Base-by-base conservation (phyloP, 306 rosid genomes). In the Leucaena leucocephala region DNA sequence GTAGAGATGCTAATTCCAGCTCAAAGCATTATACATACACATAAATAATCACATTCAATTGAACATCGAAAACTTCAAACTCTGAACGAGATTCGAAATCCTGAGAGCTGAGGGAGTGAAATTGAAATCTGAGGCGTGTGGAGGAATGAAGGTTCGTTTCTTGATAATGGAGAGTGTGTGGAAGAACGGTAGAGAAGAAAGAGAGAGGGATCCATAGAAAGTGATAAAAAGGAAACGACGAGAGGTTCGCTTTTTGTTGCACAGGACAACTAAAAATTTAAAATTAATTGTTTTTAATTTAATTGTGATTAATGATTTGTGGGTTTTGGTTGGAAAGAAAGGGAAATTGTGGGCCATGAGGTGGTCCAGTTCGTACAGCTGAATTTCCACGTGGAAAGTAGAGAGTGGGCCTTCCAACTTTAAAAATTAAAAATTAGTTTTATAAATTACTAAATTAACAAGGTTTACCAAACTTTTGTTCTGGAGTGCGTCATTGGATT, bases 211-310 rank as follows among this genome's bases (percentile, higher is more conserved):
- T 80, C 84, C 70, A 81, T 66, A 64, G 80, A 85, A 80, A 78
- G 82, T 78, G 89, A 84, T 86, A 76, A 83, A 80, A 81, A 62
- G 82, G 62, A 75, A 87, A 83, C 82, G 87, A 91, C 91, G 88
- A 81, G 82, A 80, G 84, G 76, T 83, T 77, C 57, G 74, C 76
- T 77, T 86, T 85, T 69, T 70, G 75, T 78, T 81, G 81, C 75
- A 69, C 54, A 69, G 50, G 78, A 54, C 64, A 71, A 22, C 72
- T 68, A 9, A 21, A 68, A 57, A 27, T 27, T 57, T 8, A 40
- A 45, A 70, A 45, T 46, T 33, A 22, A 19, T 68, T 81, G 57
- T 46, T 67, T 71, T 17, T 46, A 27, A 27, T 74, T 15, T 15
- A 22, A 40, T 67, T 21, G 36, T 27, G 68, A 38, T 67, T 67